phyloP scores from a whole-genome alignment of 2,329 filamentous ascomycete genomes.

The Penicillium sp. region DNA sequence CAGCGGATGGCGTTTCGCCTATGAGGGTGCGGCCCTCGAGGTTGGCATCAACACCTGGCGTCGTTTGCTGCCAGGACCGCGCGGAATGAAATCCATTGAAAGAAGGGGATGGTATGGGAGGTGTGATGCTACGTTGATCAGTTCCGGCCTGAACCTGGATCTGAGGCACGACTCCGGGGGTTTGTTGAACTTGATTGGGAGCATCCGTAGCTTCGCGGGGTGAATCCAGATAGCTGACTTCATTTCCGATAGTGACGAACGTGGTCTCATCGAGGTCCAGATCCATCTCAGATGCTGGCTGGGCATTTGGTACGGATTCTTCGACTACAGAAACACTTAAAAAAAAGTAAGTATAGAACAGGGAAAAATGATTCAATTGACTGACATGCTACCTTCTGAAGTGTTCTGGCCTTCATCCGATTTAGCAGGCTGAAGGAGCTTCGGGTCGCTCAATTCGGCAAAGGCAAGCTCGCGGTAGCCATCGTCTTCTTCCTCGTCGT shows the following conservation, averaged over 20 bases:
- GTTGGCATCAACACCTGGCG: constrained; percentile 11
- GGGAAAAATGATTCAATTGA: constrained; percentile 35
- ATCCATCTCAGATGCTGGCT: constrained; percentile 1
- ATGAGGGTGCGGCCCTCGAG: constrained; percentile 26
- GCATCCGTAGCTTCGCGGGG: constrained; percentile 10
- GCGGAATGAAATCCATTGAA: constrained; percentile 27
- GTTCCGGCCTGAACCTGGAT: constrained; percentile 13
- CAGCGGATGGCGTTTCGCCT: constrained; percentile 10
- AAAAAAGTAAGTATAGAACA: constrained; percentile 29
- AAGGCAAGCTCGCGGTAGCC: constrained; percentile 64
- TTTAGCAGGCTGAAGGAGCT: constrained; percentile 56
- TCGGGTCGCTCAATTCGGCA: constrained; percentile 67
- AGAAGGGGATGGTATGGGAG: constrained; percentile 20
- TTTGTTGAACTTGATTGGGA: constrained; percentile 15
- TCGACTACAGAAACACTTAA: constrained; percentile 32
- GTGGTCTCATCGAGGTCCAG: constrained; percentile 22
- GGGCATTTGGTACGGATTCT: constrained; percentile 26
- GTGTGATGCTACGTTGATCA: constrained; percentile 16
- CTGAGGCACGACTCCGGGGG: constrained; percentile 7
- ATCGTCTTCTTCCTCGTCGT: constrained; percentile 57
- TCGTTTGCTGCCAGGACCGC: constrained; percentile 19
- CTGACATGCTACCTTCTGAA: constrained; percentile 41
- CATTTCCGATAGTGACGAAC: constrained; percentile 22
- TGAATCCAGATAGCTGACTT: constrained; percentile 8
- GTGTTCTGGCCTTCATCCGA: constrained; percentile 20